These are phyloP conservation scores for Hawksworthiomyces lignivorus DNA, from an alignment of 2,329 filamentous ascomycete species.

Conservation along the genomic window DNA sequence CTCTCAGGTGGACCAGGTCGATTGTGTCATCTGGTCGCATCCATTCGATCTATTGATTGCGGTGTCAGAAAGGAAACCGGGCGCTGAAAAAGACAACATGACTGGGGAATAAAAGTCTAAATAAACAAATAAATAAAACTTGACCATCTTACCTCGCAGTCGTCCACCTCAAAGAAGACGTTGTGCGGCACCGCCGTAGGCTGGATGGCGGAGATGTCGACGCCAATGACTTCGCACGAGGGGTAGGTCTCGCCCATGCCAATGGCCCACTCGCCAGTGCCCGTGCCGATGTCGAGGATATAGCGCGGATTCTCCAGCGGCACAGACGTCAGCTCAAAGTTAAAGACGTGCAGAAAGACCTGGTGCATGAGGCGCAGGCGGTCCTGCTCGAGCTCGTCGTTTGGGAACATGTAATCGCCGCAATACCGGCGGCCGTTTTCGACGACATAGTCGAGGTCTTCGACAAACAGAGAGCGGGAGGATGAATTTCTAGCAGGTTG, in stretches of 20 bases:
- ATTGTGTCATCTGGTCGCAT: conserved; percentile 43
- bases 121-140: neutral
- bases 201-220: conserved; percentile 52
- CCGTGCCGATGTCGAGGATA: conserved; percentile 53
- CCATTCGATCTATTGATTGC: conserved; percentile 36
- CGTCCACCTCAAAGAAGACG: conserved; percentile 52
- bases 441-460: conserved; percentile 38
- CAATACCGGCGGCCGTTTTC: conserved; percentile 56
- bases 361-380: conserved; percentile 26
- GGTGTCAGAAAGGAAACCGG: no score
- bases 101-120: conserved; percentile 11
- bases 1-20: conserved; percentile 50
- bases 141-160: conserved; percentile 36
- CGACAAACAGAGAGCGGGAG: conserved; percentile 24
- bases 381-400: conserved; percentile 47
- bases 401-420: conserved; percentile 51
- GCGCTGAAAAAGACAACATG: no score
- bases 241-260: conserved; percentile 47
- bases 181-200: conserved; percentile 50
- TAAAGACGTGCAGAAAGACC: conserved; percentile 24
- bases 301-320: conserved; percentile 28
- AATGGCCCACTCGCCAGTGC: conserved; percentile 46
- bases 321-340: conserved; percentile 26
- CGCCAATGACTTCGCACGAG: conserved; percentile 49
- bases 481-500: conserved; percentile 21